Base-by-base conservation (phyloP, 139 green algal genomes). In the Chlamydomonas sp. region DNA sequence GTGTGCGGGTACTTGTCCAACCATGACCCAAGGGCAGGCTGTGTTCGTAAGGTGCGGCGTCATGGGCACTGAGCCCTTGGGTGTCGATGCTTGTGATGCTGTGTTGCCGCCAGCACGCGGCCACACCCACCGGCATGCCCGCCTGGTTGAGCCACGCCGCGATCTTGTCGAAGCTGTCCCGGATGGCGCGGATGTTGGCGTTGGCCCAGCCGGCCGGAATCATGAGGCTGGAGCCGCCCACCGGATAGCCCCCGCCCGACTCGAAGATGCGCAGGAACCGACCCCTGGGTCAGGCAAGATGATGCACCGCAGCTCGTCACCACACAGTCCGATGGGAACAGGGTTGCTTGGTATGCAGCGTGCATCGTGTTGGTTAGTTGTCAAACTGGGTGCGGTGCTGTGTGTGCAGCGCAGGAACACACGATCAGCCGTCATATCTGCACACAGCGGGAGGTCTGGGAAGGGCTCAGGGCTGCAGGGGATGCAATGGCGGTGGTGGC, bases 261-360 rank as follows among this genome's bases (percentile, higher is more conserved):
- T 92, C 89, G 60, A 90, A 92, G 75, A 92, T 88, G 49, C 89
- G 84, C 5, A 92, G 61, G 85, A 77, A 92, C 31, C 80, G 85
- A 3, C 89, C 89, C 1, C 75, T 83, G 75, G 63, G 82, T 83
- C 64, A 63, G 71, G 75, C 84, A 64, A 16, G 59, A 63, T 17
- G 75, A 63, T 31, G 10, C 67, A 20, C 15, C 67, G 15, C 67
- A 73, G 15, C 15, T 12, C 67, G 12, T 12, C 67, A 12, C 67
- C 12, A 20, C 14, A 15, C 67, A 73, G 67, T 15, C 15, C 67
- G 15, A 12, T 20, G 14, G 6, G 18, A 77, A n/a, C 15, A n/a
- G 17, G 12, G 12, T 77, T 69, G 8, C 9, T 69, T 9, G 10
- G 64, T 69, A 12, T 9, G 9, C 64, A 16, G 8, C 10, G 64